Conservation (phyloP, 352 stramenopile species). For the Globisporangium rhizosaccharum region DNA sequence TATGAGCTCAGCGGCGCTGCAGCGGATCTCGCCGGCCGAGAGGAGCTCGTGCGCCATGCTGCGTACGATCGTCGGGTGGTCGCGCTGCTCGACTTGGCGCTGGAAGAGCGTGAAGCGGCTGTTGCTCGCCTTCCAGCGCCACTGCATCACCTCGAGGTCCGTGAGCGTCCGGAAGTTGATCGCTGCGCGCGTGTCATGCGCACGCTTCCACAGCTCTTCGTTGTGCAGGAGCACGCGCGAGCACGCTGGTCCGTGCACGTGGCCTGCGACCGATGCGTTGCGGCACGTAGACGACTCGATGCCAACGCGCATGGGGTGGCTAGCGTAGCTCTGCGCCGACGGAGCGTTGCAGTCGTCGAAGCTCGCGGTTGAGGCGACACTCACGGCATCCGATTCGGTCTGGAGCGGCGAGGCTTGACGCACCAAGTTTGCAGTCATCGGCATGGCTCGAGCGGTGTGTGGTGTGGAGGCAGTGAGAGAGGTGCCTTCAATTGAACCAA, state of each 20-base stretch:
- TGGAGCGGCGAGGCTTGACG: too few species aligned
- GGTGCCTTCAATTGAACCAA: too few species aligned
- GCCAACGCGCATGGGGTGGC: too few species aligned
- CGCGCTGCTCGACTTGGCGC: conserved; percentile 2
- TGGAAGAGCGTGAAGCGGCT: conserved; percentile 16
- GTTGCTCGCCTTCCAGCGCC: conserved; percentile 16
- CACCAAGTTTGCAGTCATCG: too few species aligned
- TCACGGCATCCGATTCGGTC: too few species aligned
- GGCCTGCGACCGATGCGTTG: too few species aligned
- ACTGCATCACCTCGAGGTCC: conserved; percentile 10
- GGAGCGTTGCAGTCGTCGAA: too few species aligned
- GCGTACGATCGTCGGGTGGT: not conserved
- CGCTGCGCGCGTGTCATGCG: conserved; percentile 1
- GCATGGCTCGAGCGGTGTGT: too few species aligned
- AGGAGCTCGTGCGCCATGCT: conserved; percentile 8
- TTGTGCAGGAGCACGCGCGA: conserved; percentile 9
- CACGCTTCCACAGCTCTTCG: conserved; percentile 13
- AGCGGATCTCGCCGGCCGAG: conserved; percentile 9
- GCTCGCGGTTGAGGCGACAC: too few species aligned
- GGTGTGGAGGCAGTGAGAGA: too few species aligned
- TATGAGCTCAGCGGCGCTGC: conserved; percentile 6
- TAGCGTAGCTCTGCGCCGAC: too few species aligned
- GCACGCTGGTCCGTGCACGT: conserved; percentile 2
- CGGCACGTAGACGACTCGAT: not conserved
- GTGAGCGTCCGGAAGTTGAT: conserved; percentile 13